Evolutionary conservation across 2,329 filamentous ascomycete species (phyloP).

Genomic region (Arthrobotrys conoides): DNA sequence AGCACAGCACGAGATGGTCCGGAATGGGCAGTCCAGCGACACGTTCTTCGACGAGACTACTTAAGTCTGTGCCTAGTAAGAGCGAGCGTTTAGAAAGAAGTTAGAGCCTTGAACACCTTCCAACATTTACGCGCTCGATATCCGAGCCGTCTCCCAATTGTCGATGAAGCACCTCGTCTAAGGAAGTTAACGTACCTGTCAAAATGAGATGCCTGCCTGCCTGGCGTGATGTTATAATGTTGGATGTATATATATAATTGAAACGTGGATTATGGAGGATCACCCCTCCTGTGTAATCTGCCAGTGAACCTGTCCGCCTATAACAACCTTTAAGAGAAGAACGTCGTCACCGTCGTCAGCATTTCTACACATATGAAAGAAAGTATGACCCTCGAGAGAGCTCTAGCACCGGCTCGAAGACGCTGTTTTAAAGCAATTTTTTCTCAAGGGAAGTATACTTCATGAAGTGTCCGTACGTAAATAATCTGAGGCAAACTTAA

Average conservation of each 20-base stretch:
- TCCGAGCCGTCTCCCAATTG: slow-evolving; percentile 25
- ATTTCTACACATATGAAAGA: slow-evolving; percentile 1
- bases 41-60: slow-evolving; percentile 7
- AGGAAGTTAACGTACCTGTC: slow-evolving; percentile 45
- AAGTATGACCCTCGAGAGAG: slow-evolving; percentile 3
- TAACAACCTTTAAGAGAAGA: slow-evolving; percentile 11
- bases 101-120: slow-evolving; percentile 24
- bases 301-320: slow-evolving; percentile 20
- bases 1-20: slow-evolving; percentile 19
- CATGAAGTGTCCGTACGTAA: slow-evolving; percentile 33
- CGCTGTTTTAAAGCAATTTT: slow-evolving; percentile 27
- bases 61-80: slow-evolving; percentile 1
- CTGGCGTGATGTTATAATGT: slow-evolving; percentile 18
- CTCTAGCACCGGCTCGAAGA: slow-evolving; percentile 33
- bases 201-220: slow-evolving; percentile 30
- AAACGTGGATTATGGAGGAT: slow-evolving; percentile 43
- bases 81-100: slow-evolving; percentile 23
- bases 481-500: slow-evolving; percentile 16
- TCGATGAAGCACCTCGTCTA: background rate
- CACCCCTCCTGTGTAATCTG: slow-evolving; percentile 50
- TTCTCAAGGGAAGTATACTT: background rate
- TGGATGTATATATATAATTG: slow-evolving; percentile 36
- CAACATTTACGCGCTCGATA: slow-evolving; percentile 20
- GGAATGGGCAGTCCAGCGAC: slow-evolving; percentile 34
- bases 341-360: slow-evolving; percentile 13